These are phyloP conservation scores for Metschnikowia kofuensis DNA, from an alignment of 805 yeast genomes.

Conservation along the genomic window DNA sequence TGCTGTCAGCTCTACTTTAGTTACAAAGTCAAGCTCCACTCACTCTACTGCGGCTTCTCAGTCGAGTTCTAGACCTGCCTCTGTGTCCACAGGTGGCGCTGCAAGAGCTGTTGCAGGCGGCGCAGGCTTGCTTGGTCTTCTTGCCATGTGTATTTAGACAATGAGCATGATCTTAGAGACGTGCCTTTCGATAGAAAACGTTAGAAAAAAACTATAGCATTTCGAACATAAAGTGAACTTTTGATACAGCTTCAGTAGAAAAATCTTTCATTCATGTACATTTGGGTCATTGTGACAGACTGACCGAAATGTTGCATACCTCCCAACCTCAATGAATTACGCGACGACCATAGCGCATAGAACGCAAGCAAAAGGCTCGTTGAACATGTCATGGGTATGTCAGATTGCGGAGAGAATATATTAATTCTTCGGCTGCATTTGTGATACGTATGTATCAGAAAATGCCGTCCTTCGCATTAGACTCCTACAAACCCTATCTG, in stretches of 20 bases:
- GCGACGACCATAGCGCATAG: no score
- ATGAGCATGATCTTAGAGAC: background rate
- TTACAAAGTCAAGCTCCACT: background rate
- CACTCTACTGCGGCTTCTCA: background rate
- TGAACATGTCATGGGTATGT: no score
- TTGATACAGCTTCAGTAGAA: no score
- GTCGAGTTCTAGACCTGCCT: background rate
- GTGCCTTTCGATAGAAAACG: background rate
- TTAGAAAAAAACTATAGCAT: background rate
- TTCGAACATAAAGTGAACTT: background rate
- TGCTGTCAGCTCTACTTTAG: slow-evolving; percentile 1
- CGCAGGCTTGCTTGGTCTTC: slow-evolving; percentile 16
- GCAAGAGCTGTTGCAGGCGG: slow-evolving; percentile 33
- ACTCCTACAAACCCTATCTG: slow-evolving; percentile 23
- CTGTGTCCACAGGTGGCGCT: slow-evolving; percentile 24
- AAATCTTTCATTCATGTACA: no score
- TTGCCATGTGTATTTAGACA: slow-evolving; percentile 10
- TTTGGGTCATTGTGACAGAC: no score
- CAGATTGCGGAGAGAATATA: no score
- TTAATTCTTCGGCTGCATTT: no score
- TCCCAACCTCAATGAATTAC: no score
- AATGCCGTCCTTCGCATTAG: no score
- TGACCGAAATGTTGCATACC: no score
- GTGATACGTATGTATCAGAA: no score
- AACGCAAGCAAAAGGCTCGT: no score